A percentile compares a stretch with the other conserved stretches of the same genome.
Evolutionary conservation across 2,329 filamentous ascomycete species (phyloP).

Genomic region (Alternaria arborescens): DNA sequence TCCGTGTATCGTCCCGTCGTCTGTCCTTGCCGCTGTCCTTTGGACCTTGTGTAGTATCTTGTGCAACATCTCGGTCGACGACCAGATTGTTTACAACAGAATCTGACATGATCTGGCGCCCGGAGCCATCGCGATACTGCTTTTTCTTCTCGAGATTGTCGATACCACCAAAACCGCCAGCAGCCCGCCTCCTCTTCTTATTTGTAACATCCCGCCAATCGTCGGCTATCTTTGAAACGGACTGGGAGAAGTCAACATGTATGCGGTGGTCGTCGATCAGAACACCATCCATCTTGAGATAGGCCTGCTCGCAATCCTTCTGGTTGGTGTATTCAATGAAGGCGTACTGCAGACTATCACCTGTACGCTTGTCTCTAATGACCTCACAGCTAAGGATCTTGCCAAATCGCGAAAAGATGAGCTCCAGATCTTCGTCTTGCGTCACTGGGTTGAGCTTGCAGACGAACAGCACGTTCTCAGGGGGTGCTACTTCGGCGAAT

Average conservation of each 20-base stretch:
- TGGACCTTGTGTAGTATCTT: conserved; percentile 16
- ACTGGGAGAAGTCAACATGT: conserved; percentile 98
- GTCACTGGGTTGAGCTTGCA: conserved; percentile 99
- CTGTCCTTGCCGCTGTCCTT: conserved; percentile 26
- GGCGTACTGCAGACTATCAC: conserved; percentile 94
- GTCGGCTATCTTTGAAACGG: conserved; percentile 84
- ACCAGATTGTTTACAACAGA: conserved; percentile 46
- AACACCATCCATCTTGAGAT: conserved; percentile 98
- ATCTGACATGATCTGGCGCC: conserved; percentile 42
- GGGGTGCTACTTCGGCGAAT: conserved; percentile 96
- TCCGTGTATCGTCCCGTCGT: conserved; percentile 53
- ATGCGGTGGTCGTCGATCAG: conserved; percentile 97
- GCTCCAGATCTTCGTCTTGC: conserved; percentile 88
- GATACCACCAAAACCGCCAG: conserved; percentile 88
- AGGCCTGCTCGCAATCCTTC: conserved; percentile 90
- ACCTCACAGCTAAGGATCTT: conserved; percentile 96
- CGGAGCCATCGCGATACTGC: conserved; percentile 69
- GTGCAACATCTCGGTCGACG: conserved; percentile 34
- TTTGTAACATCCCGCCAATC: conserved; percentile 89
- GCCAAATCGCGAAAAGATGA: conserved; percentile 97
- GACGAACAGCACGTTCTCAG: conserved; percentile 96
- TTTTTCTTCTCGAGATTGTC: conserved; percentile 86
- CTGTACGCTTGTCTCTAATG: conserved; percentile 90
- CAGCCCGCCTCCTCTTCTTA: conserved; percentile 72
- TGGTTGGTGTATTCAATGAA: conserved; percentile 98